A percentile compares a stretch with the other conserved stretches of the same genome.
phyloP scores from a whole-genome alignment of 2,329 filamentous ascomycete genomes.

The Parafenestella ontariensis region DNA sequence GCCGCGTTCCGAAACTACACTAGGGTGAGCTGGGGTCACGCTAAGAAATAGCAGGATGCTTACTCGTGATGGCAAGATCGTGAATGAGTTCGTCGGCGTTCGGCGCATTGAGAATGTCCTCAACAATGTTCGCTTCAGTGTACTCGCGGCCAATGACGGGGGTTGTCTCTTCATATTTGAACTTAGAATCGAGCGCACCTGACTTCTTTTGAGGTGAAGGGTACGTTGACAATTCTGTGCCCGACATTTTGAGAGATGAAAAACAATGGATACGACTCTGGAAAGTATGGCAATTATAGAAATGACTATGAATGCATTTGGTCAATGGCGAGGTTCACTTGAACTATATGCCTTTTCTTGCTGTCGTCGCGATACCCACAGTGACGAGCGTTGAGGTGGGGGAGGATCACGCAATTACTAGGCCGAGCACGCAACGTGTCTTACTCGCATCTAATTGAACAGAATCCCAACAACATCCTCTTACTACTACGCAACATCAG shows the following conservation, averaged over 20 bases:
- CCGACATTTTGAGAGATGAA: constrained; percentile 1
- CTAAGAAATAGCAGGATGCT: background rate
- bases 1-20: constrained; percentile 54
- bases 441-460: constrained; percentile 1
- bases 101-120: constrained; percentile 67
- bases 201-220: constrained; percentile 17
- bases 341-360: background rate
- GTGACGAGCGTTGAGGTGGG: constrained; percentile 1
- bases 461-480: background rate
- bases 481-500: constrained; percentile 1
- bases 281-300: no score
- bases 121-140: constrained; percentile 60
- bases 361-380: background rate
- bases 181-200: constrained; percentile 16
- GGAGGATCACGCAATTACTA: constrained; percentile 12
- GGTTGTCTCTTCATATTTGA: constrained; percentile 58
- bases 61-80: constrained; percentile 62
- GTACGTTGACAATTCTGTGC: background rate
- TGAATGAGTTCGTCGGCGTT: constrained; percentile 69
- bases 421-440: constrained; percentile 12
- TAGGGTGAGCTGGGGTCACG: background rate
- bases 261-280: background rate
- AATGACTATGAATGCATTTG: no score
- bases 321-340: background rate
- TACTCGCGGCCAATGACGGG: constrained; percentile 70